A percentile compares a stretch with the other conserved stretches of the same genome.
Conservation (phyloP, 2,329 filamentous ascomycete species). For the Dothiorella sarmentorum region DNA sequence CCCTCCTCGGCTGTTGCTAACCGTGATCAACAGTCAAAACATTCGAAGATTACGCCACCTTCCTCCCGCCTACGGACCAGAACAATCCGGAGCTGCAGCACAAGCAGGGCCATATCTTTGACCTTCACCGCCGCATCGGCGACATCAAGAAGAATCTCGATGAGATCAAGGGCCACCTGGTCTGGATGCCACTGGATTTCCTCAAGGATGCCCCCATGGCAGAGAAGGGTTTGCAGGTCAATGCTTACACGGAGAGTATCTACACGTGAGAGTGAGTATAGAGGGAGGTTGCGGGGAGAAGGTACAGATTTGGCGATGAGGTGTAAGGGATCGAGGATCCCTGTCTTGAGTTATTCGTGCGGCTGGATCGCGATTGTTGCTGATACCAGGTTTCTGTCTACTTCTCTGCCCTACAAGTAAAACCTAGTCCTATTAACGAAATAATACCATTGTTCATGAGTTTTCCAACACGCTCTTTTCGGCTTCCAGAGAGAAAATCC, state of each 20-base stretch:
- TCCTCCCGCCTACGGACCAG: constrained; percentile 53
- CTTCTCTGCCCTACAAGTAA: background rate
- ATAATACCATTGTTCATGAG: no score
- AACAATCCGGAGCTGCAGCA: constrained; percentile 56
- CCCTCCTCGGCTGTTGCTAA: constrained; percentile 35
- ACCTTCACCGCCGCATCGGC: constrained; percentile 60
- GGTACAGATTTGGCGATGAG: background rate
- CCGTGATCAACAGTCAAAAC: constrained; percentile 56
- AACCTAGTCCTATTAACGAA: background rate
- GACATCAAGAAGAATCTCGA: constrained; percentile 74
- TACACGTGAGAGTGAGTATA: constrained; percentile 57
- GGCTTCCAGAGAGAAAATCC: no score
- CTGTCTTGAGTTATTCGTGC: background rate
- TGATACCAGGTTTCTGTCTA: background rate
- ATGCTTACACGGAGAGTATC: constrained; percentile 81
- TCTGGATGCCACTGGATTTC: constrained; percentile 94
- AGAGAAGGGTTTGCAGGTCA: constrained; percentile 81
- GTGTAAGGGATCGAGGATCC: background rate
- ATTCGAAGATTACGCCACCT: constrained; percentile 85
- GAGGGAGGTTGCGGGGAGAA: background rate
- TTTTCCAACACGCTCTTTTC: no score
- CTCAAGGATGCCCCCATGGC: constrained; percentile 83
- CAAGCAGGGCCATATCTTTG: constrained; percentile 83
- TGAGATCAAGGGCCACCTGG: constrained; percentile 79
- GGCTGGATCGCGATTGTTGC: background rate